These are phyloP conservation scores for Leccinum fibrillosum DNA, from an alignment of 768 basidiomycete species.

Conservation along the genomic window DNA sequence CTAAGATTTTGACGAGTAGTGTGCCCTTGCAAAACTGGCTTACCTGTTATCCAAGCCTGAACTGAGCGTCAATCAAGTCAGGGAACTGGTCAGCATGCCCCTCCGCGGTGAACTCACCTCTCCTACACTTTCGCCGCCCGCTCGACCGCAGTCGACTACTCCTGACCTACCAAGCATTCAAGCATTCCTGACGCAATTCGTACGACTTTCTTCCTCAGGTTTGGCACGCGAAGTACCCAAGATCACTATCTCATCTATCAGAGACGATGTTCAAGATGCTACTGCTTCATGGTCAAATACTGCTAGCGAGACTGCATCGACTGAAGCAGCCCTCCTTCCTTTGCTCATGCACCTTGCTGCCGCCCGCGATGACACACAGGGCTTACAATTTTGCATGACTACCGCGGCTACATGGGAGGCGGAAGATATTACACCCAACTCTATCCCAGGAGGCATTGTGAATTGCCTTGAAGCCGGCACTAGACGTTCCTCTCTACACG, in stretches of 20 bases:
- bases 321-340: slow-evolving; percentile 70
- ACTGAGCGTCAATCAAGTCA: slow-evolving; percentile 62
- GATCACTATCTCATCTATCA: slow-evolving; percentile 32
- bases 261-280: slow-evolving; percentile 40
- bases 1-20: slow-evolving; percentile 42
- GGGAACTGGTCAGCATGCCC: slow-evolving; percentile 70
- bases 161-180: slow-evolving; percentile 60
- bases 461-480: slow-evolving; percentile 71
- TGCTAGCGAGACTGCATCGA: slow-evolving; percentile 66
- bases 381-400: slow-evolving; percentile 56
- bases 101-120: slow-evolving; percentile 87
- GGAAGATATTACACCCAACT: slow-evolving; percentile 17
- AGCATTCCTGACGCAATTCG: slow-evolving; percentile 62
- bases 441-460: slow-evolving; percentile 63
- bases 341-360: slow-evolving; percentile 79
- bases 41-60: slow-evolving; percentile 89
- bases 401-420: slow-evolving; percentile 24
- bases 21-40: slow-evolving; percentile 84
- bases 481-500: slow-evolving; percentile 74
- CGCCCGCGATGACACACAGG: slow-evolving; percentile 63
- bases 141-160: slow-evolving; percentile 37
- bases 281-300: slow-evolving; percentile 77
- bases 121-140: slow-evolving; percentile 41
- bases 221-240: slow-evolving; percentile 35
- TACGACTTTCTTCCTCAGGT: slow-evolving; percentile 55